A percentile compares a stretch with the other conserved stretches of the same genome.
These are phyloP conservation scores for Neopestalotiopsis sp. DNA, from an alignment of 2,329 filamentous ascomycete species.

Conservation along the genomic window DNA sequence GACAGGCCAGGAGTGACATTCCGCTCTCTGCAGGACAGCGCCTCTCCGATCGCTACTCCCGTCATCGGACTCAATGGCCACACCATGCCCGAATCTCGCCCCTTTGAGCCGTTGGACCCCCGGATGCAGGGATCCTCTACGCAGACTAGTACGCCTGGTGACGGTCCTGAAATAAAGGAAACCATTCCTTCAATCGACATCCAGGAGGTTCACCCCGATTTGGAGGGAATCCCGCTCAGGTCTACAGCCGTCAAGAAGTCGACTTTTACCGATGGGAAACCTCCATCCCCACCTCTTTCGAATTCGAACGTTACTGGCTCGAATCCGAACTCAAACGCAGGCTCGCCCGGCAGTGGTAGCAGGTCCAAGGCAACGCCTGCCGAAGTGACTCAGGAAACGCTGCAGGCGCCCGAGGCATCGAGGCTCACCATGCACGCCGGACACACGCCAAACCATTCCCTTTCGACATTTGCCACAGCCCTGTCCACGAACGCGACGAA, in stretches of 20 bases:
- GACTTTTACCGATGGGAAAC: slow-evolving; percentile 51
- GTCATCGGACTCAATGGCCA: slow-evolving; percentile 26
- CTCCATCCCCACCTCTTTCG: slow-evolving; percentile 30
- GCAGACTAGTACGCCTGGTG: slow-evolving; percentile 21
- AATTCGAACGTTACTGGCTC: slow-evolving; percentile 35
- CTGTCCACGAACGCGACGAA: slow-evolving; percentile 47
- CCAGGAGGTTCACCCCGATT: slow-evolving; percentile 60
- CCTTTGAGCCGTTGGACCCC: slow-evolving; percentile 48
- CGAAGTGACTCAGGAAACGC: slow-evolving; percentile 50
- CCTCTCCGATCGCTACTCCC: slow-evolving; percentile 29
- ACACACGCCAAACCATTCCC: slow-evolving; percentile 64
- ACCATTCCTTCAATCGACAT: slow-evolving; percentile 60
- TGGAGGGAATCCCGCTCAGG: slow-evolving; percentile 66
- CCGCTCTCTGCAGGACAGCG: slow-evolving; percentile 27
- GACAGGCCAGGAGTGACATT: slow-evolving; percentile 23
- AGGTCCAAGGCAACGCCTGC: slow-evolving; percentile 39
- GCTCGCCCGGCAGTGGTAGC: slow-evolving; percentile 29
- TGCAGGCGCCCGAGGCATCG: slow-evolving; percentile 53
- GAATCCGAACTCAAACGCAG: slow-evolving; percentile 30
- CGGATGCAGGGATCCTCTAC: slow-evolving; percentile 49
- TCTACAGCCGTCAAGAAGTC: slow-evolving; percentile 56
- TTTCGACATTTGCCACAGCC: slow-evolving; percentile 55
- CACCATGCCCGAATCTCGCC: slow-evolving; percentile 42
- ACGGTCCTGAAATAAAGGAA: slow-evolving; percentile 31
- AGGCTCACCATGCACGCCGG: slow-evolving; percentile 67